These are phyloP conservation scores for Aureobasidium musti DNA, from an alignment of 2,329 filamentous ascomycete genomes.

Conservation along the genomic window DNA sequence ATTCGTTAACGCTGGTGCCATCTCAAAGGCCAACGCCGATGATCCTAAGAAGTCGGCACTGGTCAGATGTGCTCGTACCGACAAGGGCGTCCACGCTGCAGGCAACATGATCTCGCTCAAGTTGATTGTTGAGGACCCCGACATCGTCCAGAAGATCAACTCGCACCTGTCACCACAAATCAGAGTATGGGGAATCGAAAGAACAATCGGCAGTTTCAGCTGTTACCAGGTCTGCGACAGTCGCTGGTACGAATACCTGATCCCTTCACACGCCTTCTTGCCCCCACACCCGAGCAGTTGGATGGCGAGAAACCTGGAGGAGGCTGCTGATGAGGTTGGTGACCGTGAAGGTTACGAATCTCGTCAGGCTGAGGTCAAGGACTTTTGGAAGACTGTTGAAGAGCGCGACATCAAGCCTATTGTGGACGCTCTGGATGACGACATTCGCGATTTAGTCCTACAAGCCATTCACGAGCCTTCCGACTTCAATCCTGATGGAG, in stretches of 20 bases:
- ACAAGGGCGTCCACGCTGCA: conserved; percentile 96
- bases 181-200: conserved; percentile 88
- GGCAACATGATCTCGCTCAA: conserved; percentile 95
- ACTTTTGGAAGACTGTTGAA: conserved; percentile 82
- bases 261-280: conserved; percentile 88
- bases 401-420: conserved; percentile 75
- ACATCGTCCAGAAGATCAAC: conserved; percentile 91
- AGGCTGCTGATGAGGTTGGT: conserved; percentile 71
- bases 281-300: conserved; percentile 89
- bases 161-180: conserved; percentile 82
- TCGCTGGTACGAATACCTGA: conserved; percentile 94
- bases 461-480: conserved; percentile 53
- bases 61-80: conserved; percentile 89
- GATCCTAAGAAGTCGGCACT: conserved; percentile 96
- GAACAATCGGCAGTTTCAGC: conserved; percentile 88
- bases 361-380: conserved; percentile 73
- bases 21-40: conserved; percentile 94
- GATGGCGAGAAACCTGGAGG: conserved; percentile 78
- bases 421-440: conserved; percentile 61
- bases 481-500: conserved; percentile 38
- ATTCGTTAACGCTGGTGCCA: conserved; percentile 86
- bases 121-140: conserved; percentile 87
- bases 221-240: conserved; percentile 95
- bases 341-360: conserved; percentile 68
- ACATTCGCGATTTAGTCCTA: conserved; percentile 63